Conservation (phyloP, 495 filamentous ascomycete genomes). For the Monascus purpureus region DNA sequence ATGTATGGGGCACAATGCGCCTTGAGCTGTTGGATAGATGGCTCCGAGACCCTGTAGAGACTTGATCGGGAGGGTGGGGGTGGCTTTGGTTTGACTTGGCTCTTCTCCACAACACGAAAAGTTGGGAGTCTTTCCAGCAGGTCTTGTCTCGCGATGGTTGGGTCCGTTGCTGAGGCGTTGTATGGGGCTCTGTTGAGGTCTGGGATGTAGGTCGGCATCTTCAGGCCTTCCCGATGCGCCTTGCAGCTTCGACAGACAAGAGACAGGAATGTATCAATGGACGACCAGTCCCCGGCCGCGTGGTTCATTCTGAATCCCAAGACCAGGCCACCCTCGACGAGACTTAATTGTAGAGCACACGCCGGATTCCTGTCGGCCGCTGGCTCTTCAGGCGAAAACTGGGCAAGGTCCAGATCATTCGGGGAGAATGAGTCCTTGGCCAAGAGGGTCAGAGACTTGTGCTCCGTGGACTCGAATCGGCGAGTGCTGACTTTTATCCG, state of each 20-base stretch:
- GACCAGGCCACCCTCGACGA: conserved; percentile 13
- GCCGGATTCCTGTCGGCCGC: conserved; percentile 3
- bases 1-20: conserved; percentile 4
- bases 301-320: conserved; percentile 11
- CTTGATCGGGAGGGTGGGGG: conserved; percentile 2
- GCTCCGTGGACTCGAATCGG: conserved; percentile 5
- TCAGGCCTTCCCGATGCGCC: conserved; percentile 5
- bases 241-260: conserved; percentile 12
- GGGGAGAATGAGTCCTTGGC: conserved; percentile 8
- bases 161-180: conserved; percentile 3
- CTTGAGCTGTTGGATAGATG: conserved; percentile 8
- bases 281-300: conserved; percentile 13
- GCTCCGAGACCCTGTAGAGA: conserved; percentile 10
- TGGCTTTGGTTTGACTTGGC: conserved; percentile 4
- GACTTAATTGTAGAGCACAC: conserved; percentile 10
- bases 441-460: conserved; percentile 7
- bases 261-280: conserved; percentile 11
- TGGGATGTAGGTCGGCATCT: conserved; percentile 7
- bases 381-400: conserved; percentile 5
- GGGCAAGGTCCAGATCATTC: conserved; percentile 4
- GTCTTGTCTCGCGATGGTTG: conserved; percentile 4
- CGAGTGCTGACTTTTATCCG: conserved; percentile 5
- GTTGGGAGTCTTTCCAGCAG: conserved; percentile 4
- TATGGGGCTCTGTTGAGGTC: conserved; percentile 11
- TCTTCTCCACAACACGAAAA: conserved; percentile 10